Base-by-base conservation (phyloP, 176 grass and related monocot genomes). In the Rhynchospora tenuis region DNA sequence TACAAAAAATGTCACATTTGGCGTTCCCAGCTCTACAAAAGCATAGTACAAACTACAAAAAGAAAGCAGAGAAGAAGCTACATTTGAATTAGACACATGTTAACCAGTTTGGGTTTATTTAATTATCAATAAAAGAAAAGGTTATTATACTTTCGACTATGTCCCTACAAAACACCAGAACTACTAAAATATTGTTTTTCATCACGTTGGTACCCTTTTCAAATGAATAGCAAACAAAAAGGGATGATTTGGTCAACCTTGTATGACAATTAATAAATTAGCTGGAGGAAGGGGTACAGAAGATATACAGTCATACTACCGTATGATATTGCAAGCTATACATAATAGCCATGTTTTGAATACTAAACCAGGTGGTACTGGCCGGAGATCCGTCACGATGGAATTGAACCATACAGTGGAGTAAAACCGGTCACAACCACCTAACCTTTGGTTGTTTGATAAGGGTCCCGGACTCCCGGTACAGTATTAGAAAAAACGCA, bases 1-100 rank as follows among this genome's bases (percentile, higher is more conserved):
- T 73, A 97, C 95, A 62, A 98, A 85, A 84, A 94, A 94, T 26
- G 89, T 92, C 89, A 91, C 77, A 33, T 94, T 98, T 83, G 95
- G 95, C 33, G 90, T 94, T 58, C 95, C 95, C 85, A 98, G 73
- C 85, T 86, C 85, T 79, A 94, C 86, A 75, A 70, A 20, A 42
- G 95, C 92, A 88, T 94, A 98, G 78, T 98, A 86, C 90, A 98
- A 98, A 46, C 92, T 98, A 84, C 57, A 52, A 51, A 52, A 76
- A 22, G 7, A 76, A 29, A 28, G 14, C 28, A 6, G 43, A 45
- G 3, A 23, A 71, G 16, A 54, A 84, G 71, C 64, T 43, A 85
- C 87, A 59, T 64, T 64, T 84, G 84, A 55, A 52, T 84, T 87
- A 81, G 16, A 3, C 9, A 72, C 22, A 51, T 74, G 70, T 50